These are phyloP conservation scores for Jacaranda mimosifolia DNA, from an alignment of 257 asterid species.

Conservation along the genomic window DNA sequence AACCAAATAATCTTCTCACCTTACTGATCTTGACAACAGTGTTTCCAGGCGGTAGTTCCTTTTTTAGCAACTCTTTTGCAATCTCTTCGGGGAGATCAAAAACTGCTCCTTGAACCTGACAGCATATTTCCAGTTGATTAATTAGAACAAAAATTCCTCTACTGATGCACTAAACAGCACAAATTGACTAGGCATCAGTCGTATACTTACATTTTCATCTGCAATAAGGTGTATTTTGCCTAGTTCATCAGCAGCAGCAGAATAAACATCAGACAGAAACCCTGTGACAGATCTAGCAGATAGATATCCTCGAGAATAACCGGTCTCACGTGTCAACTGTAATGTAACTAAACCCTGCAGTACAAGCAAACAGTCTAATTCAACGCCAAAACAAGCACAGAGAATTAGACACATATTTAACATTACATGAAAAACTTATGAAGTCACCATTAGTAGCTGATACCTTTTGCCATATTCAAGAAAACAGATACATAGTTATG, in stretches of 20 bases:
- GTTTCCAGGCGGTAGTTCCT: slow-evolving; percentile 87
- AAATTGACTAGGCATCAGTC: slow-evolving; percentile 7
- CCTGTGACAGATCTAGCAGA: slow-evolving; percentile 91
- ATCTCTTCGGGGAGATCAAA: slow-evolving; percentile 98
- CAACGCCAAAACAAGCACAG: slow-evolving; percentile 1
- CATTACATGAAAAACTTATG: background rate
- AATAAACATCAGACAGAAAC: slow-evolving; percentile 82
- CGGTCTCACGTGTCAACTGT: slow-evolving; percentile 77
- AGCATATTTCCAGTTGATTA: slow-evolving; percentile 14
- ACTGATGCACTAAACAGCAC: background rate
- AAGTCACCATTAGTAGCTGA: background rate
- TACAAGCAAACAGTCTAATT: slow-evolving; percentile 13
- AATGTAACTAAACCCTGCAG: slow-evolving; percentile 85
- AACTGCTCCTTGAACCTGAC: slow-evolving; percentile 89
- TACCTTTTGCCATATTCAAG: background rate
- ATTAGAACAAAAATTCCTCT: slow-evolving; percentile 21
- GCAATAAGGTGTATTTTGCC: slow-evolving; percentile 84
- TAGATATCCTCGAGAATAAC: slow-evolving; percentile 67
- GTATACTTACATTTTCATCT: slow-evolving; percentile 61
- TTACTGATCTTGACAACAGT: slow-evolving; percentile 77
- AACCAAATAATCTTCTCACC: slow-evolving; percentile 46
- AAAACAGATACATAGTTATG: background rate
- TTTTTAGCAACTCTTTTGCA: slow-evolving; percentile 77
- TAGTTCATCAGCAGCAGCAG: slow-evolving; percentile 93
- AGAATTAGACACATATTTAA: background rate